Evolutionary conservation across 345 rosid species (phyloP).

Genomic region (Toxicodendron radicans): DNA sequence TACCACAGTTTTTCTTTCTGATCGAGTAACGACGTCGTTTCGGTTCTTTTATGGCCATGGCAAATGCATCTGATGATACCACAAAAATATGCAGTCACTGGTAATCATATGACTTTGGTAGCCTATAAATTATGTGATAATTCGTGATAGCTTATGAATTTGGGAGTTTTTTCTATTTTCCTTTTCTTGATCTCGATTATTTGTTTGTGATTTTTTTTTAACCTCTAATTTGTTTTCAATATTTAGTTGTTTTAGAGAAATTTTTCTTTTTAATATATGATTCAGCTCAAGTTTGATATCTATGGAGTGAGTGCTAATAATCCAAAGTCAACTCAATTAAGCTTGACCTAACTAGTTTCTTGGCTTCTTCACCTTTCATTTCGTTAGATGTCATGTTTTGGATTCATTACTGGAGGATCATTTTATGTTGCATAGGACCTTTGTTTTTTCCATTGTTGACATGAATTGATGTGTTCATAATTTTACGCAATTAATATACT

Average conservation of each 20-base stretch:
- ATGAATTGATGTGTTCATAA: not conserved
- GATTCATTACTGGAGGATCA: not conserved
- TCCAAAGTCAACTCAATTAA: constrained; percentile 14
- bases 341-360: not conserved
- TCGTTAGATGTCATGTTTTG: not conserved
- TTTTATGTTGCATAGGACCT: not conserved
- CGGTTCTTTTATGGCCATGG: constrained; percentile 43
- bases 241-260: not conserved
- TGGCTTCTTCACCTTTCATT: not conserved
- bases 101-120: constrained; percentile 32
- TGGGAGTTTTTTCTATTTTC: not conserved
- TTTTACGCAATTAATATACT: not conserved
- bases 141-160: not conserved
- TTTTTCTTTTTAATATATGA: not conserved
- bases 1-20: constrained; percentile 9
- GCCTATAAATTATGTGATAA: constrained; percentile 1
- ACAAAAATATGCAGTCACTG: constrained; percentile 80
- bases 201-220: not conserved
- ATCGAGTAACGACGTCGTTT: constrained; percentile 20
- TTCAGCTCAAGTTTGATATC: not conserved
- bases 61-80: constrained; percentile 55
- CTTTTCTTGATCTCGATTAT: not conserved
- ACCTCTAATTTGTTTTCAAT: not conserved
- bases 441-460: not conserved
- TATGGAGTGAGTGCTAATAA: not conserved